Evolutionary conservation across 2,329 filamentous ascomycete species (phyloP).

Genomic region (Byssothecium circinans): DNA sequence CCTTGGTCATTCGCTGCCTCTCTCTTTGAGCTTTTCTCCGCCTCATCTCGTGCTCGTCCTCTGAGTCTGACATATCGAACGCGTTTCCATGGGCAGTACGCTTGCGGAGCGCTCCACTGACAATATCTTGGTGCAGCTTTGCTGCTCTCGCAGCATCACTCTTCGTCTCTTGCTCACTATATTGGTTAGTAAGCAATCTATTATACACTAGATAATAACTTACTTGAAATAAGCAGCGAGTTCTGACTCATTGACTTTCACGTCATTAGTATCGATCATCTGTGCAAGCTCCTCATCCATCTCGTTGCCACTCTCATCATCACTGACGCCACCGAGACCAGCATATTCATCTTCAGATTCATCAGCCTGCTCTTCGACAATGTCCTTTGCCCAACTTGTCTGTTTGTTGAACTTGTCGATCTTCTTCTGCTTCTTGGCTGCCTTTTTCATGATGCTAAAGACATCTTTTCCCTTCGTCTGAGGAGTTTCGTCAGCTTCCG

Average conservation of each 20-base stretch:
- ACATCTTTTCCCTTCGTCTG: constrained; percentile 54
- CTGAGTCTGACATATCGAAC: constrained; percentile 83
- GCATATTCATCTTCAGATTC: constrained; percentile 99
- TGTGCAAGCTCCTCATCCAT: constrained; percentile 70
- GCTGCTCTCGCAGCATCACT: not conserved
- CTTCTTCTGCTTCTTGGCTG: constrained; percentile 56
- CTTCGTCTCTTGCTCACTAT: constrained; percentile 74
- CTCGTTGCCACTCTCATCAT: constrained; percentile 78
- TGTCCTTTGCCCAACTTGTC: constrained; percentile 78
- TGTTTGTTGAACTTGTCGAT: constrained; percentile 72
- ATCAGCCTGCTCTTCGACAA: constrained; percentile 91
- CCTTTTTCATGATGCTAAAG: constrained; percentile 72
- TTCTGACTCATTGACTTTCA: constrained; percentile 77
- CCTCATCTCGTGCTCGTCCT: constrained; percentile 78
- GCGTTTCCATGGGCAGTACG: constrained; percentile 66
- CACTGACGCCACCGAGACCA: constrained; percentile 84
- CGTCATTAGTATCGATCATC: constrained; percentile 83
- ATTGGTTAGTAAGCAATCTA: constrained; percentile 19
- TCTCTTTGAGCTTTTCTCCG: constrained; percentile 82
- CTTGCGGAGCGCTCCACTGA: constrained; percentile 80
- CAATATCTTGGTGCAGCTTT: constrained; percentile 86
- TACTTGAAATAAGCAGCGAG: constrained; percentile 88
- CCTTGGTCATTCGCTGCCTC: constrained; percentile 88
- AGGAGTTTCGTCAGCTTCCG: constrained; percentile 27
- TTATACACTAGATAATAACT: constrained; percentile 48